These are phyloP conservation scores for Phytophthora nicotianae DNA, from an alignment of 352 stramenopile species.

Conservation along the genomic window DNA sequence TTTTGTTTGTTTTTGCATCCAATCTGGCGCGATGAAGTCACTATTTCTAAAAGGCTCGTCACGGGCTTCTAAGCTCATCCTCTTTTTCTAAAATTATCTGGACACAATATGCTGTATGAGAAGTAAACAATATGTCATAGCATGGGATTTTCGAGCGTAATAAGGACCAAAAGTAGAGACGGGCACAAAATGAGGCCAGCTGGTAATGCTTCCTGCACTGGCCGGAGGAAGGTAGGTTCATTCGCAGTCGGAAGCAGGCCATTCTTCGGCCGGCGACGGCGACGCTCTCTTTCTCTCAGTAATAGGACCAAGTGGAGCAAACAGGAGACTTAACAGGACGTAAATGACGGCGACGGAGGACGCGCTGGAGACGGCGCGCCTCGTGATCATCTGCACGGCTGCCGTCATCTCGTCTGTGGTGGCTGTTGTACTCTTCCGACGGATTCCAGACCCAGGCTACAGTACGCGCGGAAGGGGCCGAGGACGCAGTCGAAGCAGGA, in stretches of 20 bases:
- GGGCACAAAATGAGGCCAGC: constrained; percentile 25
- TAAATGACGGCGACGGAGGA: constrained; percentile 29
- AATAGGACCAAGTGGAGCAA: neutral
- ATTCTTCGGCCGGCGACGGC: constrained; percentile 5
- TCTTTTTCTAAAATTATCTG: neutral
- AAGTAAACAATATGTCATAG: neutral
- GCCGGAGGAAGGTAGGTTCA: constrained; percentile 7
- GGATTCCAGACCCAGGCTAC: constrained; percentile 38
- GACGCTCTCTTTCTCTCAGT: neutral
- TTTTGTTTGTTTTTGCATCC: too few species aligned
- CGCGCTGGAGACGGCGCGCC: constrained; percentile 38
- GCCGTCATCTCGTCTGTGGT: constrained; percentile 46
- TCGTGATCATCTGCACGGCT: constrained; percentile 46
- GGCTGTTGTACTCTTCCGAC: constrained; percentile 38
- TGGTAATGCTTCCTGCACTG: constrained; percentile 29
- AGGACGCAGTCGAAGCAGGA: constrained; percentile 19
- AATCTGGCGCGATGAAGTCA: constrained; percentile 12
- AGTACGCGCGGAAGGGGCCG: constrained; percentile 2
- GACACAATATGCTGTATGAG: neutral
- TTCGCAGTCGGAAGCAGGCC: constrained; percentile 1
- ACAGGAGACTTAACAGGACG: neutral
- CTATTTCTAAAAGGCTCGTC: neutral
- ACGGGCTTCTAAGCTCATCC: neutral
- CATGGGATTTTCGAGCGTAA: constrained; percentile 5
- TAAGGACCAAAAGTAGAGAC: constrained; percentile 27